Percentiles rank a stretch among this genome's conserved stretches.
Conservation (phyloP, 2,329 filamentous ascomycete genomes). For the Trichoderma afroharzianum region DNA sequence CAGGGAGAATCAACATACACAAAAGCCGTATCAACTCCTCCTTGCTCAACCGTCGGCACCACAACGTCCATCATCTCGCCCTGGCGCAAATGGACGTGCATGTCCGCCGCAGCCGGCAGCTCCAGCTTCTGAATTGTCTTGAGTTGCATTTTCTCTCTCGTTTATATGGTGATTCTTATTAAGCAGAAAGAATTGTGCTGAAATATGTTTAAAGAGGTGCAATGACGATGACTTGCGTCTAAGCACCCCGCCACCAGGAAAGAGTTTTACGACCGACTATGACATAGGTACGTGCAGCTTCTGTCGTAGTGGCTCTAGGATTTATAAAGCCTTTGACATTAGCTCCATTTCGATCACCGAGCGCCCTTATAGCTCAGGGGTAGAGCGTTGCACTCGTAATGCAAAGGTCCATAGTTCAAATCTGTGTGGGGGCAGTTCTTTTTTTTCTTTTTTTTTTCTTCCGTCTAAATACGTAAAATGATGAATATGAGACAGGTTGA, state of each 20-base stretch:
- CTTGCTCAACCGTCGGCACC: slow-evolving; percentile 49
- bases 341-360: background rate
- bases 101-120: slow-evolving; percentile 63
- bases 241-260: slow-evolving; percentile 1
- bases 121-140: slow-evolving; percentile 39
- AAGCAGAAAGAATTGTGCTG: background rate
- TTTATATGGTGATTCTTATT: background rate
- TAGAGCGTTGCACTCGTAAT: slow-evolving; percentile 6
- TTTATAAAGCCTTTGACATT: background rate
- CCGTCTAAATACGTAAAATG: background rate
- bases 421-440: background rate
- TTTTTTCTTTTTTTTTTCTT: background rate
- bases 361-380: slow-evolving; percentile 3
- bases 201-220: background rate
- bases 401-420: slow-evolving; percentile 6
- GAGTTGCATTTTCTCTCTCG: slow-evolving; percentile 31
- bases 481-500: background rate
- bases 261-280: background rate
- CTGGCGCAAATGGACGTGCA: slow-evolving; percentile 69
- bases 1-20: slow-evolving; percentile 35
- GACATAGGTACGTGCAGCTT: background rate
- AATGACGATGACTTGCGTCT: background rate
- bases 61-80: slow-evolving; percentile 60
- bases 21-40: slow-evolving; percentile 63
- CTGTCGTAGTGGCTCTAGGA: background rate